Percentiles rank a stretch among this genome's conserved stretches.
These are phyloP conservation scores for Candida xyloterini DNA, from an alignment of 805 yeast species.

Conservation along the genomic window DNA sequence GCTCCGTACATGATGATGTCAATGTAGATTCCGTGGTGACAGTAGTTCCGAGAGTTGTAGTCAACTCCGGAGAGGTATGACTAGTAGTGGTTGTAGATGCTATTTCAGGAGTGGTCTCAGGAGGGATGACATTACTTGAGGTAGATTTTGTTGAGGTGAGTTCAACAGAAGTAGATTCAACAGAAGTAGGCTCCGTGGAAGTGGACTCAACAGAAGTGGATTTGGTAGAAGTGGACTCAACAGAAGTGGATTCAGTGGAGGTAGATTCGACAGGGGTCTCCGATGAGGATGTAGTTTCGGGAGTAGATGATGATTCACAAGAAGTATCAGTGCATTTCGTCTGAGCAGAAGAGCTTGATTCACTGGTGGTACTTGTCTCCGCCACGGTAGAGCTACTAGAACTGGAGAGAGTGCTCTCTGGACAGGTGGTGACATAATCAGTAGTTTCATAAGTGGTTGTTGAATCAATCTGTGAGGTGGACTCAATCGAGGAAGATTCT, in stretches of 20 bases:
- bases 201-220: constrained; percentile 1
- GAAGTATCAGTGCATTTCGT: too few species aligned
- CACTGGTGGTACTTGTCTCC: background rate
- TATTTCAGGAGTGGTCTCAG: background rate
- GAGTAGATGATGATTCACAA: background rate
- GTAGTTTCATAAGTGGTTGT: background rate
- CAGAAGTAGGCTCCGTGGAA: background rate
- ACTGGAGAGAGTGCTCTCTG: background rate
- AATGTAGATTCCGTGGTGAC: background rate
- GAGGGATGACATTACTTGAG: background rate
- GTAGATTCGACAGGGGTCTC: background rate
- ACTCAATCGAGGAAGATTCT: too few species aligned
- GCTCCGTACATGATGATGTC: background rate
- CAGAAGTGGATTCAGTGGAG: constrained; percentile 2
- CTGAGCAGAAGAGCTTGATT: too few species aligned
- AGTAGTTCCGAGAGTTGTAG: background rate
- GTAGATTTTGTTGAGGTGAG: constrained; percentile 2
- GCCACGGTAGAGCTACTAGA: background rate
- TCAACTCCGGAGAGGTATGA: background rate
- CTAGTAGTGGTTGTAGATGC: background rate
- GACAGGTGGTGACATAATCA: constrained; percentile 3
- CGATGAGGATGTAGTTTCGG: background rate
- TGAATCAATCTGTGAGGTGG: background rate
- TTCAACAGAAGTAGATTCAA: too few species aligned
- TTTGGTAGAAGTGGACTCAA: constrained; percentile 1